Evolutionary conservation across 352 stramenopile species (phyloP).

Genomic region (Pilasporangium apinafurcum): DNA sequence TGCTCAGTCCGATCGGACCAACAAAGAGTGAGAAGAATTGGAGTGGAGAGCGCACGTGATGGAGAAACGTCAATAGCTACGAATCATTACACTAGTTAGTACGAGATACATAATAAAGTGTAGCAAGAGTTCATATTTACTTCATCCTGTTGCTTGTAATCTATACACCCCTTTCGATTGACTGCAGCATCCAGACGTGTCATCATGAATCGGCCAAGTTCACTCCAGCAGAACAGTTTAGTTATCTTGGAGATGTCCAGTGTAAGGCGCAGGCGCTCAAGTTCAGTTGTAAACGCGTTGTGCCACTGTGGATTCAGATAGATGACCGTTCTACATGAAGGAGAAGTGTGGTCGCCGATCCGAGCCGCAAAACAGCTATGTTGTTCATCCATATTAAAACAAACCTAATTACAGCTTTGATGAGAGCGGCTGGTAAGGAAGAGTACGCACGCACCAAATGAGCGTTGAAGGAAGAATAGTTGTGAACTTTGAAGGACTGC

Average conservation of each 20-base stretch:
- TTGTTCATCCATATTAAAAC: background rate
- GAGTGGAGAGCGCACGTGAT: slow-evolving; percentile 21
- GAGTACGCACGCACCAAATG: slow-evolving; percentile 14
- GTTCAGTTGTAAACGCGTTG: slow-evolving; percentile 1
- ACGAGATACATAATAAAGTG: too few relatives aligned
- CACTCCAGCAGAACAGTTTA: slow-evolving; percentile 13
- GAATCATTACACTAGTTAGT: too few relatives aligned
- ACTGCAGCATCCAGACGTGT: slow-evolving; percentile 6
- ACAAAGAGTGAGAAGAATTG: slow-evolving; percentile 23
- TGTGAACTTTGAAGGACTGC: too few relatives aligned
- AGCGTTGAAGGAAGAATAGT: slow-evolving; percentile 13
- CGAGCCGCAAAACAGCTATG: slow-evolving; percentile 24
- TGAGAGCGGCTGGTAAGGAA: background rate
- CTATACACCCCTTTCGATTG: background rate
- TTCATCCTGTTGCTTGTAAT: slow-evolving; percentile 41
- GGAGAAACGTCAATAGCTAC: slow-evolving; percentile 22
- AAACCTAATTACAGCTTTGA: background rate
- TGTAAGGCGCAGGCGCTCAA: slow-evolving; percentile 2
- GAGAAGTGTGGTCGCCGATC: slow-evolving; percentile 13
- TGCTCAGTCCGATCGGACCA: slow-evolving; percentile 9
- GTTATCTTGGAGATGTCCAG: slow-evolving; percentile 2
- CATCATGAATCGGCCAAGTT: slow-evolving; percentile 21
- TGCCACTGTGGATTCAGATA: slow-evolving; percentile 22
- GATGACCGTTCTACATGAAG: slow-evolving; percentile 22
- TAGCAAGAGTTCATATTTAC: too few relatives aligned